Conservation (phyloP, 805 yeast species). For the Kluyveromyces wickerhamii region DNA sequence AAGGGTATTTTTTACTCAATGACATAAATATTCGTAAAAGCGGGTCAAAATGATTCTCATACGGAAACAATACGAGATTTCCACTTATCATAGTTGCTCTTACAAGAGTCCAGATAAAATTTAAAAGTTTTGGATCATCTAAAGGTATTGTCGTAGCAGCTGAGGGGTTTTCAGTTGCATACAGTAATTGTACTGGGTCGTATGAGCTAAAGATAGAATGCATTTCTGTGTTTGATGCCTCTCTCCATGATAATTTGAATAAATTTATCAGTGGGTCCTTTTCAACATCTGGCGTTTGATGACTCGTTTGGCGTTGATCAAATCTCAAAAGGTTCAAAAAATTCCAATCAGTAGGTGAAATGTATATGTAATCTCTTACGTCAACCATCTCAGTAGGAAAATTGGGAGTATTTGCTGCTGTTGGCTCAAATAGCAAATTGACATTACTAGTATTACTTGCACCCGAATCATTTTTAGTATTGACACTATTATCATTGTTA, state of each 20-base stretch:
- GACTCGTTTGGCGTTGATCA: slow-evolving; percentile 2
- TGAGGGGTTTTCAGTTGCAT: not conserved
- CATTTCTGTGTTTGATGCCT: not conserved
- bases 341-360: slow-evolving; percentile 6
- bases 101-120: slow-evolving; percentile 8
- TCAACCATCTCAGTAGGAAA: not conserved
- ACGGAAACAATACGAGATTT: slow-evolving; percentile 8
- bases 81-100: slow-evolving; percentile 4
- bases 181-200: not conserved
- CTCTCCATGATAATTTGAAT: slow-evolving; percentile 5
- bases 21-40: slow-evolving; percentile 4
- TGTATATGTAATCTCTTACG: slow-evolving; percentile 5
- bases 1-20: slow-evolving; percentile 1
- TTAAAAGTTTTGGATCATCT: slow-evolving; percentile 5
- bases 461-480: too few relatives aligned
- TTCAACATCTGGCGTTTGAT: not conserved
- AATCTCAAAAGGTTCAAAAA: slow-evolving; percentile 2
- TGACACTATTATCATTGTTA: too few relatives aligned
- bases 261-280: not conserved
- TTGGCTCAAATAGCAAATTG: too few relatives aligned
- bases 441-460: too few relatives aligned
- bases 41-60: slow-evolving; percentile 4
- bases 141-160: slow-evolving; percentile 1
- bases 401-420: too few relatives aligned
- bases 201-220: slow-evolving; percentile 2